Evolutionary conservation across 345 rosid species (phyloP), one percentile per base, ranked within the genome.

Genomic region (Boechera retrofracta): DNA sequence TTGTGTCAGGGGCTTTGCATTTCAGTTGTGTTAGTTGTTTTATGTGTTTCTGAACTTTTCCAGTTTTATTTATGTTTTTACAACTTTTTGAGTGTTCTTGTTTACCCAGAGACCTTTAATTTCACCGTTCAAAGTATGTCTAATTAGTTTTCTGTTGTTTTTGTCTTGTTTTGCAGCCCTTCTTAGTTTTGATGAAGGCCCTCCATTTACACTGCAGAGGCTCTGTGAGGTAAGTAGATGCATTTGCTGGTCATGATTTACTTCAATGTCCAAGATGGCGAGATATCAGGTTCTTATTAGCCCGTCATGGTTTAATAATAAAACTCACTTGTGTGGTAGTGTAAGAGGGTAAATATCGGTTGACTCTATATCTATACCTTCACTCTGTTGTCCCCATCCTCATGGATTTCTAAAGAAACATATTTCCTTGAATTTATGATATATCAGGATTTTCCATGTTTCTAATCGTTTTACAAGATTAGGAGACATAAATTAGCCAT

Each of bases 161-260:
- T 64, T 75, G 63, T 52, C 67, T 36, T 77, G 51, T 56, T 79
- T 64, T 72, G 57, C 88, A 92, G 98, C 85, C 69, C 91, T 94
- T 82, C 82, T 77, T 66, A 82, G 83, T 77, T 94, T 90, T 56
- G 83, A 77, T 18, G 96, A 89, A 74, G 98, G 98, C 56, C 98
- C 98, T 55, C 98, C 98, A 48, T 94, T 94, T 85, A 94, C 98
- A 36, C 82, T 94, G 72, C 98, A 94, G 77, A 92, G 98, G 81
- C 86, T 94, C 31, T 92, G 98, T 42, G 98, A 94, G 96, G 98
- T 92, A 67, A 77, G 79, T 78, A 21, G 39, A 77, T 62, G 24
- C 13, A 13, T 45, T 66, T 70, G 5, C 41, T 64, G 41, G 16
- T 41, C 47, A 54, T 67, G 47, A 9, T 76, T 69, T 41, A 47